Base-by-base conservation (phyloP, 148 eudicot genomes). In the Rhododendron williamsianum region DNA sequence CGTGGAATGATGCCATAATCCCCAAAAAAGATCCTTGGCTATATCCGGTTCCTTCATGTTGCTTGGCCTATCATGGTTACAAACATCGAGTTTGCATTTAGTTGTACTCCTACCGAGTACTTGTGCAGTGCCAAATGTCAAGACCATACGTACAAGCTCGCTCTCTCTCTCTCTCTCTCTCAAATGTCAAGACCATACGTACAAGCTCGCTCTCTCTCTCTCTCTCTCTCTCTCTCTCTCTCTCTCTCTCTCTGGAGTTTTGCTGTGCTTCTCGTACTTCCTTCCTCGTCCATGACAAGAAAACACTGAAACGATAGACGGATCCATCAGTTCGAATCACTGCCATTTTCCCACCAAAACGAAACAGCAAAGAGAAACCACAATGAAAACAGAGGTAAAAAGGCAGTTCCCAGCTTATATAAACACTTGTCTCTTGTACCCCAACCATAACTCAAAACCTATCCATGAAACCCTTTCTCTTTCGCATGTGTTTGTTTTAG, bases 221-320 rank as follows among this genome's bases (percentile, higher is more conserved):
- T 33, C 6, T 52, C 49, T n/a, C 38, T 45, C 45, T 16, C 33
- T 81, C 74, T 63, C 79, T 49, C 65, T 49, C 79, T 49, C 48
- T 8, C 45, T 83, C 78, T 27, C 48, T 73, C 36, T 13, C 36
- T 84, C n/a, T 27, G 71, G 16, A 16, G 48, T 41, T 60, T 71
- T 43, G 77, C 58, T 72, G 77, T 54, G 80, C 60, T 43, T 51
- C 35, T 63, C 46, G 76, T 87, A 89, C 88, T 82, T 86, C 86
- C 92, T 89, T 89, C 89, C 91, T 89, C 85, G 90, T 90, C 90
- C 60, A 54, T 90, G 93, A 90, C 88, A 90, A 85, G 92, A 93
- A 83, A 93, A 83, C 90, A 85, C 88, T 91, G 95, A 95, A 91
- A 83, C 84, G 98, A 93, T 91, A 87, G 92, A 90, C 91, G 88